These are phyloP conservation scores for Paracoccidioides lutzii DNA, from an alignment of 2,329 filamentous ascomycete genomes.

Conservation along the genomic window DNA sequence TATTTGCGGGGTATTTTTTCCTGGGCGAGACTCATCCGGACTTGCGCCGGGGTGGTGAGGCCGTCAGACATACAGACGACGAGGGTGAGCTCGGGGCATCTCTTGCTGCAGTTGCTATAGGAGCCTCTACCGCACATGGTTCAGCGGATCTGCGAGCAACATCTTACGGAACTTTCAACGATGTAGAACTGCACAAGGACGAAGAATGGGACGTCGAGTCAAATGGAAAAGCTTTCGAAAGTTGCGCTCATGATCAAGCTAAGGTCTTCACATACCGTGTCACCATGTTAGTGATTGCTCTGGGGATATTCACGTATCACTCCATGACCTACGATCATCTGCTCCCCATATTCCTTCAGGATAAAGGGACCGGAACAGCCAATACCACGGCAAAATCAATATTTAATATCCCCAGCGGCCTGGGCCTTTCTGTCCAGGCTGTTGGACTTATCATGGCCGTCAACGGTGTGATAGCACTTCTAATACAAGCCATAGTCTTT, in stretches of 20 bases:
- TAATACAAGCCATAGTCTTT: conserved; percentile 61
- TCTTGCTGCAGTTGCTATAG: conserved; percentile 53
- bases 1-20: conserved; percentile 65
- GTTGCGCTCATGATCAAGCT: conserved; percentile 15
- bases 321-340: conserved; percentile 92
- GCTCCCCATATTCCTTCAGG: conserved; percentile 84
- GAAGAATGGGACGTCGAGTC: conserved; percentile 40
- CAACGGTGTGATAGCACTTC: conserved; percentile 58
- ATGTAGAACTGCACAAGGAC: conserved; percentile 42
- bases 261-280: conserved; percentile 50
- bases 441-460: conserved; percentile 57
- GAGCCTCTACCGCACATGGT: conserved; percentile 59
- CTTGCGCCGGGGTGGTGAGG: conserved; percentile 43
- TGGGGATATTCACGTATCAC: conserved; percentile 88
- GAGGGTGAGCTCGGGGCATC: conserved; percentile 8
- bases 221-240: conserved; percentile 27
- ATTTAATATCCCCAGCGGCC: conserved; percentile 49
- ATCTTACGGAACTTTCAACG: conserved; percentile 62
- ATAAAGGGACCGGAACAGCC: conserved; percentile 34
- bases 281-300: conserved; percentile 61
- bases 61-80: conserved; percentile 47
- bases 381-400: conserved; percentile 24
- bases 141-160: conserved; percentile 63
- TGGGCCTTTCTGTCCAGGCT: conserved; percentile 52
- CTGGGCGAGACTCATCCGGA: conserved; percentile 84